Evolutionary conservation across 2,329 filamentous ascomycete species (phyloP).

Genomic region (Exophiala lecanii-corni): DNA sequence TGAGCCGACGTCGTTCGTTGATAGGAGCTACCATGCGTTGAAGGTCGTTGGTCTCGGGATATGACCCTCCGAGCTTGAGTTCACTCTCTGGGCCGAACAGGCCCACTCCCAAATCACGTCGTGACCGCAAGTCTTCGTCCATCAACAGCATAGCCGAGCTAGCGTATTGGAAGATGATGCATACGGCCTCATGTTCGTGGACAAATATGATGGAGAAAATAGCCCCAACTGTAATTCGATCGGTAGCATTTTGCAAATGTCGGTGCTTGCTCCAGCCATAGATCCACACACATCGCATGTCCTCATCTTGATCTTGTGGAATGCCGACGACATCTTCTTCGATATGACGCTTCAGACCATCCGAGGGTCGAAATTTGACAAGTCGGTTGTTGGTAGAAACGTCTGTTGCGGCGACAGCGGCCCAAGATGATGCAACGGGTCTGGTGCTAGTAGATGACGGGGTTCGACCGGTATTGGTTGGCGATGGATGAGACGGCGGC

Average conservation of each 20-base stretch:
- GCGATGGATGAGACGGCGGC: slow-evolving; percentile 10
- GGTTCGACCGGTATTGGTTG: slow-evolving; percentile 5
- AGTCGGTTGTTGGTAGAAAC: slow-evolving; percentile 23
- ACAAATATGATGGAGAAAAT: slow-evolving; percentile 36
- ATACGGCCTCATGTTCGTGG: slow-evolving; percentile 29
- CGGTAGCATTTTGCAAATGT: slow-evolving; percentile 29
- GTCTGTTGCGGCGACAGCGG: slow-evolving; percentile 27
- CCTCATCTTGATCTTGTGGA: slow-evolving; percentile 13
- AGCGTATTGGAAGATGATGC: slow-evolving; percentile 37
- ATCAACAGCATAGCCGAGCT: slow-evolving; percentile 34
- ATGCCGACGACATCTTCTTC: slow-evolving; percentile 10
- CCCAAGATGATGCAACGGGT: slow-evolving; percentile 23
- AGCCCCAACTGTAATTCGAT: slow-evolving; percentile 36
- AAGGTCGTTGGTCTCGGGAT: slow-evolving; percentile 34
- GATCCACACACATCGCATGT: slow-evolving; percentile 27
- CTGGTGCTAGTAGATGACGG: slow-evolving; percentile 3
- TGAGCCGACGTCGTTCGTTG: slow-evolving; percentile 39
- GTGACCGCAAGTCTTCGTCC: slow-evolving; percentile 30
- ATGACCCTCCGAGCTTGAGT: slow-evolving; percentile 30
- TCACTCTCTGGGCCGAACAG: slow-evolving; percentile 33
- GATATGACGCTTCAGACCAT: slow-evolving; percentile 22
- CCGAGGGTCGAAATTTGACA: slow-evolving; percentile 26
- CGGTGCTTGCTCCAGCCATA: slow-evolving; percentile 20
- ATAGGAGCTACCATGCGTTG: slow-evolving; percentile 33
- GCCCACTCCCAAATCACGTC: slow-evolving; percentile 29